Conservation (phyloP, 2,329 filamentous ascomycete genomes). For the Cercospora zeae-maydis region DNA sequence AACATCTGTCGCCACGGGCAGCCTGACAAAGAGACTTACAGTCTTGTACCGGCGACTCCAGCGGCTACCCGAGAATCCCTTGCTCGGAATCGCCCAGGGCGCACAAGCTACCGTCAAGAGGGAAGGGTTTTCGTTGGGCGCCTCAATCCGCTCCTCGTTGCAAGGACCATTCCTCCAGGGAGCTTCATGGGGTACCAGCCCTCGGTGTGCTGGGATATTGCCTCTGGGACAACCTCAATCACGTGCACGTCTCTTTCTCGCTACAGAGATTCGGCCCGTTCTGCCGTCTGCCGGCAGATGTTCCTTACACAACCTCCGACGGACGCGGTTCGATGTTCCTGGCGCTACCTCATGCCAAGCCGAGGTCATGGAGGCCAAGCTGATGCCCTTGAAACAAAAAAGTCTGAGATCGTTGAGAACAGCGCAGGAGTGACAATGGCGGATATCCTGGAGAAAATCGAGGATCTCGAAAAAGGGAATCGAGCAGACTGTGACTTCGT, state of each 20-base stretch:
- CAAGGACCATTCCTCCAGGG: background rate
- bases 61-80: background rate
- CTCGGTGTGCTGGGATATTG: background rate
- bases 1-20: background rate
- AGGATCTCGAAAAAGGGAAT: background rate
- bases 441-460: background rate
- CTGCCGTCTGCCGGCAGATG: background rate
- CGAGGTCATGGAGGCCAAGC: background rate
- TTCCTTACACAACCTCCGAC: background rate
- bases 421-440: background rate
- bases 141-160: background rate
- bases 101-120: background rate
- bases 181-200: background rate
- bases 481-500: background rate
- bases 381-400: background rate
- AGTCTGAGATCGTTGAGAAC: background rate
- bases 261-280: no score
- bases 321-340: background rate
- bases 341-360: background rate
- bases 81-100: background rate
- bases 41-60: background rate
- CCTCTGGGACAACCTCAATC: background rate
- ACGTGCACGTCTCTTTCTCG: background rate
- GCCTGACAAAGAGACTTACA: background rate
- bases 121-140: background rate